phyloP scores from a whole-genome alignment of 345 rosid species.

The Camelina neglecta region DNA sequence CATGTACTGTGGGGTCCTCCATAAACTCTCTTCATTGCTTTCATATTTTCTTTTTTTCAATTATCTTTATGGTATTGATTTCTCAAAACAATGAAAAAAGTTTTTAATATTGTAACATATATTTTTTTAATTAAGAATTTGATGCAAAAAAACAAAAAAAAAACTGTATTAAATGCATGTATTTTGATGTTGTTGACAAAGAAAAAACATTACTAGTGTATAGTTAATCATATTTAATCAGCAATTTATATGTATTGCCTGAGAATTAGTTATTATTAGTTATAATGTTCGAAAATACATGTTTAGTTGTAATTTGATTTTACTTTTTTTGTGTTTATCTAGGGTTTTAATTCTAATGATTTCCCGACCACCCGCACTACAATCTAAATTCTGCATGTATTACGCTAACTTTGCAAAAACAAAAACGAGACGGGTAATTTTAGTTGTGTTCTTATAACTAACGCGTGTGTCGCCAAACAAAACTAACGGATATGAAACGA shows the following conservation, averaged over 20 bases:
- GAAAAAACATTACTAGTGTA: no score
- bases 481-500: constrained; percentile 24
- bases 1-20: constrained; percentile 69
- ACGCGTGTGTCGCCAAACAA: constrained; percentile 18
- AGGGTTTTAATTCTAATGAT: no score
- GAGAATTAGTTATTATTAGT: no score
- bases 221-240: no score
- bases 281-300: no score
- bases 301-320: no score
- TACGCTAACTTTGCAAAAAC: constrained; percentile 4
- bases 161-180: background rate
- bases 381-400: background rate
- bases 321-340: no score
- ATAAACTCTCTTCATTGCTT: constrained; percentile 36
- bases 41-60: background rate
- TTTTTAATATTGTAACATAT: background rate
- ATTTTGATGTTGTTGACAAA: background rate
- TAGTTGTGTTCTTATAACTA: constrained; percentile 6
- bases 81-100: background rate
- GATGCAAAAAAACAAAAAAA: background rate
- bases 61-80: background rate
- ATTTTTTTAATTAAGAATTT: background rate
- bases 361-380: background rate
- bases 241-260: no score
- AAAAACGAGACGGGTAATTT: constrained; percentile 2